Percentiles rank a stretch among this genome's conserved stretches.
These are phyloP conservation scores for Patellaria atrata DNA, from an alignment of 495 filamentous ascomycete genomes.

Conservation along the genomic window DNA sequence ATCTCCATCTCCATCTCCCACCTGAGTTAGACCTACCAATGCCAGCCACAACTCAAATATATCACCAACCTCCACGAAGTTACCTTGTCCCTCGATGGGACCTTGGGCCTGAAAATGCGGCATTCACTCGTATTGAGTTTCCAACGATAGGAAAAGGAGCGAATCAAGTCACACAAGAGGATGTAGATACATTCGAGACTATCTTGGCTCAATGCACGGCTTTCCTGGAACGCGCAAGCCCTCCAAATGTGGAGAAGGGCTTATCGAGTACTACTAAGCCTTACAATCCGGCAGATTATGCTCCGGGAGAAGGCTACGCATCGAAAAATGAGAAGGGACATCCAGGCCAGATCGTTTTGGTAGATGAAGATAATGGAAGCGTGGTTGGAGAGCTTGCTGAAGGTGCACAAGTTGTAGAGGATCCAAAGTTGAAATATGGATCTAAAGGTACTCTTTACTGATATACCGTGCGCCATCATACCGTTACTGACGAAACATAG, in stretches of 20 bases:
- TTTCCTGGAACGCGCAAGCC: slow-evolving; percentile 58
- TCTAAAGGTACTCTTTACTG: slow-evolving; percentile 61
- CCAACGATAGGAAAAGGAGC: slow-evolving; percentile 50
- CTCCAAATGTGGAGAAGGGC: slow-evolving; percentile 31
- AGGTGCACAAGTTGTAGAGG: slow-evolving; percentile 66
- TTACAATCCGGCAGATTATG: slow-evolving; percentile 72
- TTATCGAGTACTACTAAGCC: slow-evolving; percentile 32
- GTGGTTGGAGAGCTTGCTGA: slow-evolving; percentile 84
- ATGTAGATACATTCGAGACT: slow-evolving; percentile 91
- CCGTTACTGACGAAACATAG: slow-evolving; percentile 31
- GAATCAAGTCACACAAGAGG: slow-evolving; percentile 64
- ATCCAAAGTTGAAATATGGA: slow-evolving; percentile 55
- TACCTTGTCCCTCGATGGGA: slow-evolving; percentile 93
- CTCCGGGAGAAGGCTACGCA: slow-evolving; percentile 64
- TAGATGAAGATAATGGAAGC: slow-evolving; percentile 87
- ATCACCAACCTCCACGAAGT: slow-evolving; percentile 74
- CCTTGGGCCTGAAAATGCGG: slow-evolving; percentile 67
- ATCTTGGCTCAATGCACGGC: slow-evolving; percentile 92
- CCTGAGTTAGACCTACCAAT: slow-evolving; percentile 87
- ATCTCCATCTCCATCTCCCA: slow-evolving; percentile 81
- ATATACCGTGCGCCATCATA: slow-evolving; percentile 7
- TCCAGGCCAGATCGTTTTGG: slow-evolving; percentile 69
- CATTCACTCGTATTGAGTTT: slow-evolving; percentile 84
- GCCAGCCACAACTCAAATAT: slow-evolving; percentile 87
- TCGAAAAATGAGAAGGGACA: slow-evolving; percentile 24